Evolutionary conservation across 768 basidiomycete species (phyloP).

Genomic region (Coprinellus micaceus): DNA sequence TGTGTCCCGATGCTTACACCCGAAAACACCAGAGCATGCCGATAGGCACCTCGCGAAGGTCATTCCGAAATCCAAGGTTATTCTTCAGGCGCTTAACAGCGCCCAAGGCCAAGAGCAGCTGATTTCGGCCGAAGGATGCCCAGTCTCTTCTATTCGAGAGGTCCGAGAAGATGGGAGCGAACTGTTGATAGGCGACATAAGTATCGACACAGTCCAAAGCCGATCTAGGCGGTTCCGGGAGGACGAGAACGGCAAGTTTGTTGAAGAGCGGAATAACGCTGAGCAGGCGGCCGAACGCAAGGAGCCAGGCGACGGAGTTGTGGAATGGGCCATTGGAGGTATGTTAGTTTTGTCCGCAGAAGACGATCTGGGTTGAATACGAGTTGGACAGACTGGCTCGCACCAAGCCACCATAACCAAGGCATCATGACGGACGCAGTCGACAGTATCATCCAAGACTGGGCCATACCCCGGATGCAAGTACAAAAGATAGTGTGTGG

Average conservation of each 20-base stretch:
- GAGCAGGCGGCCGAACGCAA: no score
- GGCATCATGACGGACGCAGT: constrained; percentile 76
- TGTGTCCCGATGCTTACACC: not conserved
- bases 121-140: constrained; percentile 40
- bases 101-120: constrained; percentile 20
- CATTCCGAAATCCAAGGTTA: constrained; percentile 25
- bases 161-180: constrained; percentile 55
- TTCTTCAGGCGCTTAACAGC: constrained; percentile 29
- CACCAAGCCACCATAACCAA: constrained; percentile 55
- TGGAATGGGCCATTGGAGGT: constrained; percentile 65
- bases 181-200: constrained; percentile 47
- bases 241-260: not conserved
- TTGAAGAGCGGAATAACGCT: not conserved
- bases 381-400: constrained; percentile 57
- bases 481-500: constrained; percentile 41
- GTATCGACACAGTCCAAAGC: constrained; percentile 25
- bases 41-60: constrained; percentile 24
- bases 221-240: not conserved
- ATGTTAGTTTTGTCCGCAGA: constrained; percentile 15
- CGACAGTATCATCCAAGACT: constrained; percentile 46
- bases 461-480: constrained; percentile 67
- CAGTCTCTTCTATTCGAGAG: constrained; percentile 51
- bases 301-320: constrained; percentile 21
- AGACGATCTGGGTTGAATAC: not conserved
- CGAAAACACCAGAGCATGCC: constrained; percentile 29